These are phyloP conservation scores for Populus deltoides DNA, from an alignment of 345 rosid genomes.

Conservation along the genomic window DNA sequence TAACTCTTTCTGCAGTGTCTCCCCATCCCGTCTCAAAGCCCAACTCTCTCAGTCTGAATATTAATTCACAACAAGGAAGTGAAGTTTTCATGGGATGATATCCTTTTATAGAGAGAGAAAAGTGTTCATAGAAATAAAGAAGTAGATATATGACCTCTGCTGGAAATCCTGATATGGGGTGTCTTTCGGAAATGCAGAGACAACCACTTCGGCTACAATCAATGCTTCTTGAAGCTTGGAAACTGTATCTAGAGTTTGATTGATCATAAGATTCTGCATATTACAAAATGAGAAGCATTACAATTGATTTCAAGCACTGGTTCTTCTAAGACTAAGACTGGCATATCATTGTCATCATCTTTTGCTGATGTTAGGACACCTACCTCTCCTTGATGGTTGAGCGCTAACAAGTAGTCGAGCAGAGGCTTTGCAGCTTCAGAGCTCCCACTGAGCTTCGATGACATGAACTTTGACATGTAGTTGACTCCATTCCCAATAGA, in stretches of 20 bases:
- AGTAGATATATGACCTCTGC: slow-evolving; percentile 41
- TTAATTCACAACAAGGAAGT: background rate
- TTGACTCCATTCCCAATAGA: slow-evolving; percentile 76
- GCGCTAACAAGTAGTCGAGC: slow-evolving; percentile 55
- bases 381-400: slow-evolving; percentile 84
- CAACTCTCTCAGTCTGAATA: slow-evolving; percentile 43
- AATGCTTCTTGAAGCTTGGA: slow-evolving; percentile 63
- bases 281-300: background rate
- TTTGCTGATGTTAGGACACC: background rate
- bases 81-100: background rate
- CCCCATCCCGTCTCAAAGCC: slow-evolving; percentile 75
- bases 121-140: background rate
- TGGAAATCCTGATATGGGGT: slow-evolving; percentile 60
- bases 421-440: slow-evolving; percentile 37
- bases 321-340: background rate
- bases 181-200: slow-evolving; percentile 52
- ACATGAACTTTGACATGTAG: slow-evolving; percentile 62
- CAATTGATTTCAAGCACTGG: background rate
- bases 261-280: slow-evolving; percentile 70
- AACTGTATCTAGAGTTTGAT: slow-evolving; percentile 51
- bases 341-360: background rate
- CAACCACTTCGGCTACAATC: slow-evolving; percentile 41
- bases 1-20: slow-evolving; percentile 43
- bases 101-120: background rate
- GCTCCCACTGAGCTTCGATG: slow-evolving; percentile 49